Conservation (phyloP, 2,329 filamentous ascomycete genomes). For the Pseudophaeomoniella oleicola region DNA sequence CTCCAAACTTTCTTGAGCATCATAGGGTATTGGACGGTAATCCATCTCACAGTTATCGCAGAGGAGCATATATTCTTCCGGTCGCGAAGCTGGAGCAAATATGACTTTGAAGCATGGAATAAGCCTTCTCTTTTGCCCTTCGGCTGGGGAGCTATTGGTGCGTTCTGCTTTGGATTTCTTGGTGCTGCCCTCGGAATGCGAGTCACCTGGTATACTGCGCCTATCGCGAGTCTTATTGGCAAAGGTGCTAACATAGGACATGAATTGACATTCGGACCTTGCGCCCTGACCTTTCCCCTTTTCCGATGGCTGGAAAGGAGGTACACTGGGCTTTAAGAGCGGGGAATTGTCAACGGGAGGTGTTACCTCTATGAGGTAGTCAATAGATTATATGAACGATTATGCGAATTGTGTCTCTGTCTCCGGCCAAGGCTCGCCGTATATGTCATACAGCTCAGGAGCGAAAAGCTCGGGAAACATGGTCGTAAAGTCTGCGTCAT, state of each 20-base stretch:
- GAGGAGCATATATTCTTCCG: constrained; percentile 22
- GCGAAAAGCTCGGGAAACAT: constrained; percentile 20
- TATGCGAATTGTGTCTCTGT: constrained; percentile 8
- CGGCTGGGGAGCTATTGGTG: constrained; percentile 19
- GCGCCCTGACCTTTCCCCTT: constrained; percentile 14
- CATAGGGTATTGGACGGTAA: constrained; percentile 36
- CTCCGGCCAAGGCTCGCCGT: constrained; percentile 16
- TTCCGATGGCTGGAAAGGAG: constrained; percentile 17
- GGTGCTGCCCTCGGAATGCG: constrained; percentile 21
- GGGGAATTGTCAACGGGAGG: constrained; percentile 5
- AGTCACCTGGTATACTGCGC: constrained; percentile 18
- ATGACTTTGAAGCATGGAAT: constrained; percentile 20
- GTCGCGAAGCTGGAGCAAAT: constrained; percentile 14
- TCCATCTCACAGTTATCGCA: constrained; percentile 27
- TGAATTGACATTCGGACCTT: constrained; percentile 19
- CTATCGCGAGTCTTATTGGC: constrained; percentile 17
- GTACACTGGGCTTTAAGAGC: constrained; percentile 10
- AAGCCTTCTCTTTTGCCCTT: constrained; percentile 15
- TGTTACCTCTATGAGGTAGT: background rate
- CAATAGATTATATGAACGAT: background rate
- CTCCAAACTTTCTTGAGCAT: constrained; percentile 34
- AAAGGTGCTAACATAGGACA: constrained; percentile 20
- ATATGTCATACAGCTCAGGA: constrained; percentile 13
- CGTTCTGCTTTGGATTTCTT: constrained; percentile 17
- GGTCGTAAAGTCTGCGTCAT: constrained; percentile 11